A percentile compares a stretch with the other conserved stretches of the same genome.
phyloP scores from a whole-genome alignment of 2,329 filamentous ascomycete genomes.

The Penicillium sp. region DNA sequence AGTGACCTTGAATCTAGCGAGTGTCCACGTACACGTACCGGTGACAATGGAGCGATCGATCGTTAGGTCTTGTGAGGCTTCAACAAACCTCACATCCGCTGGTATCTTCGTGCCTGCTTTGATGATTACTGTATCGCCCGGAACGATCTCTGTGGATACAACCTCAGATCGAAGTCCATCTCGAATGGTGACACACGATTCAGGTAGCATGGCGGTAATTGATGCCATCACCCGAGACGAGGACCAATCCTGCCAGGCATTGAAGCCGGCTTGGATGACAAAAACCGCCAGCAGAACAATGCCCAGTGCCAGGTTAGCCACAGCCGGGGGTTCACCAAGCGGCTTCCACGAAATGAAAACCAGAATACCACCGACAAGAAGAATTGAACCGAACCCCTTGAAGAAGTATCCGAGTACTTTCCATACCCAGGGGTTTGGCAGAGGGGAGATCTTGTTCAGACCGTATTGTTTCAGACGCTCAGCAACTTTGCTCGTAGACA shows the following conservation, averaged over 20 bases:
- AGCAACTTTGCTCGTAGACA: conserved; percentile 62
- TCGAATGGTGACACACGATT: conserved; percentile 67
- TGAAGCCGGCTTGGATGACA: conserved; percentile 69
- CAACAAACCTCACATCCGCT: conserved; percentile 54
- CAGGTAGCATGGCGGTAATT: conserved; percentile 79
- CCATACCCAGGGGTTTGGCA: conserved; percentile 62
- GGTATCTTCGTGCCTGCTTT: conserved; percentile 61
- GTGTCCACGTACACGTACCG: conserved; percentile 69
- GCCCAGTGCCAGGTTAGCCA: conserved; percentile 72
- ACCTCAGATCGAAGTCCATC: conserved; percentile 49
- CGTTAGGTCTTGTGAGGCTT: conserved; percentile 3
- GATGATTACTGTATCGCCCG: conserved; percentile 57
- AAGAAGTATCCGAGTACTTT: conserved; percentile 72
- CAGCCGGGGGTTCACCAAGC: conserved; percentile 70
- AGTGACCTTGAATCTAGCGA: conserved; percentile 58
- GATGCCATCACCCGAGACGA: conserved; percentile 76
- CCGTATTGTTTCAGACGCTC: conserved; percentile 64
- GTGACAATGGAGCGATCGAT: conserved; percentile 7
- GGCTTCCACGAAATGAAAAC: conserved; percentile 79
- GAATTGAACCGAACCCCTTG: conserved; percentile 73
- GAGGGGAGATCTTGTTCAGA: conserved; percentile 67
- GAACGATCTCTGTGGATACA: conserved; percentile 54
- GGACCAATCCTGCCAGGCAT: conserved; percentile 74
- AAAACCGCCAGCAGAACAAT: conserved; percentile 74
- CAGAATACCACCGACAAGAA: conserved; percentile 69